These are phyloP conservation scores for Cucumis sativus DNA, from an alignment of 306 rosid genomes.

Conservation along the genomic window Cucumber_9930_V3 NC_026655.2:5459001-5459500, in stretches of 20 bases:
- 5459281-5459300: conserved; percentile 39
- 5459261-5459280: conserved; percentile 58
- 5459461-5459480: conserved; percentile 70
- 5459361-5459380: conserved; percentile 51
- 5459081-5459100: conserved; percentile 16
- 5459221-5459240: conserved; percentile 35
- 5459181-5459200: too few relatives aligned
- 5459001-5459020: neutral
- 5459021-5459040: neutral
- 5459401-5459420: conserved; percentile 61
- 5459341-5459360: conserved; percentile 74
- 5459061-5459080: neutral
- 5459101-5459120: conserved; percentile 17
- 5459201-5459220: too few relatives aligned
- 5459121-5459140: conserved; percentile 49
- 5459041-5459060: neutral
- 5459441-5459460: conserved; percentile 86
- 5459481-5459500: conserved; percentile 34
- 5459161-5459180: too few relatives aligned
- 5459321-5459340: conserved; percentile 43
- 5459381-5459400: conserved; percentile 49
- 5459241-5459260: conserved; percentile 66
- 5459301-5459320: conserved; percentile 76
- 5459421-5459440: conserved; percentile 73
- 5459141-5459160: conserved; percentile 27